Percentiles rank a stretch among this genome's conserved stretches.
phyloP scores from a whole-genome alignment of 768 basidiomycete genomes.

The Pulveroboletus sp. region DNA sequence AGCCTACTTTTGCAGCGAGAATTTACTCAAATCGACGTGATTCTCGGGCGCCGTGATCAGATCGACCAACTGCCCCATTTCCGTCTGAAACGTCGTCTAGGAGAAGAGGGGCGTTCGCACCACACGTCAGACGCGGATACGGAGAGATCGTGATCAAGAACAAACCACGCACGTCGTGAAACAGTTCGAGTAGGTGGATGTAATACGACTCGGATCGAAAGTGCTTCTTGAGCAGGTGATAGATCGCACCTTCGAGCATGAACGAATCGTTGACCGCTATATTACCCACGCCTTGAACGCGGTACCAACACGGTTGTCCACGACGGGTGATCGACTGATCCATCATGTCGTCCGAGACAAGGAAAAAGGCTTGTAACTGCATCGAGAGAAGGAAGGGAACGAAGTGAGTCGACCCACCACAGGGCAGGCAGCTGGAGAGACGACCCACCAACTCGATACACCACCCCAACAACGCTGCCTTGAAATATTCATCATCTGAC shows the following conservation, averaged over 20 bases:
- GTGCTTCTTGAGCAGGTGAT: slow-evolving; percentile 81
- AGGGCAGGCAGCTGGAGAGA: too few species aligned
- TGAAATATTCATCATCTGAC: slow-evolving; percentile 81
- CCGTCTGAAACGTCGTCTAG: slow-evolving; percentile 78
- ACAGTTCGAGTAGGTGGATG: slow-evolving; percentile 83
- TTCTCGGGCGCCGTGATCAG: slow-evolving; percentile 94
- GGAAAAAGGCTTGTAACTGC: slow-evolving; percentile 96
- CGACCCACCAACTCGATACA: slow-evolving; percentile 84
- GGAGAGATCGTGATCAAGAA: too few species aligned
- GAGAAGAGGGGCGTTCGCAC: too few species aligned
- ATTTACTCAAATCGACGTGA: slow-evolving; percentile 77
- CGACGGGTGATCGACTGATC: slow-evolving; percentile 90
- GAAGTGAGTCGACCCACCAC: neutral
- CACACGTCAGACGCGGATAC: neutral
- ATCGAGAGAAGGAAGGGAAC: too few species aligned
- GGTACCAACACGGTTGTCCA: slow-evolving; percentile 95
- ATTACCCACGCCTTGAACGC: slow-evolving; percentile 51
- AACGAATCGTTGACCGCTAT: slow-evolving; percentile 95
- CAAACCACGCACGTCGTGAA: slow-evolving; percentile 63
- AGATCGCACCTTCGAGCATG: slow-evolving; percentile 95
- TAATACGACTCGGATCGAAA: slow-evolving; percentile 81
- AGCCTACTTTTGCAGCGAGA: slow-evolving; percentile 64
- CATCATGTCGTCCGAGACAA: slow-evolving; percentile 94
- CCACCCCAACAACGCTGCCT: slow-evolving; percentile 90
- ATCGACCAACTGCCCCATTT: slow-evolving; percentile 95